Base-by-base conservation (phyloP, 2,329 filamentous ascomycete genomes). In the Fusarium haematococcum region DNA sequence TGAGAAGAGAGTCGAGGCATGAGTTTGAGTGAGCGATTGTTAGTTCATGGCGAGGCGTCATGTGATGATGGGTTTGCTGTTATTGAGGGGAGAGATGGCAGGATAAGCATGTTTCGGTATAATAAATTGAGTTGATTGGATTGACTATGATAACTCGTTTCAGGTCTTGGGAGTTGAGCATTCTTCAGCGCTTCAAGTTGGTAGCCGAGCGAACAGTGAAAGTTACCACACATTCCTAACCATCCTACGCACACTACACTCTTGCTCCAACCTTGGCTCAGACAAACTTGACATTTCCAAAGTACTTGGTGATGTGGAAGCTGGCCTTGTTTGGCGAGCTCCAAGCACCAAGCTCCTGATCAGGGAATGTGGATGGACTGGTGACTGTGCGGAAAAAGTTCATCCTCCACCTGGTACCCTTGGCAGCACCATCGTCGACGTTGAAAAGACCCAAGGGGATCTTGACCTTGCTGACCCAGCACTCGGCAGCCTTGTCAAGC, bases 381-480 rank as follows among this genome's bases (percentile, higher is more conserved):
- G 84, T 85, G 33, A 86, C 77, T 4, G 85, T 88, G 52, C 86
- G 82, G 78, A 88, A 86, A 71, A 88, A 88, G 76, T 88, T 88
- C 86, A 88, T 88, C 67, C 86, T 81, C 86, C 86, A 88, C 69
- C 80, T 63, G 1, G 85, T 87, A 25, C 85, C 84, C 69, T 80
- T 78, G 2, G 84, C 85, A 71, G 78, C 68, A 45, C 85, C 84
- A 5, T 78, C 68, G 64, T 87, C 84, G 30, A 88, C 84, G 65
- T 87, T 88, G 80, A 88, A 88, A 10, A 88, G 78, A 4, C 82
- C 85, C n/a, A 88, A 79, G 0, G 86, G 86, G 43, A 88, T 84
- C 30, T 68, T 77, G 7, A 82, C 82, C 4, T 80, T 69, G 56
- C 86, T 87, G 2, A 79, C 73, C 86, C 86, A 88, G 11, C 74